Evolutionary conservation across 2,329 filamentous ascomycete genomes (phyloP).

Genomic region (Microdochium nivale): DNA sequence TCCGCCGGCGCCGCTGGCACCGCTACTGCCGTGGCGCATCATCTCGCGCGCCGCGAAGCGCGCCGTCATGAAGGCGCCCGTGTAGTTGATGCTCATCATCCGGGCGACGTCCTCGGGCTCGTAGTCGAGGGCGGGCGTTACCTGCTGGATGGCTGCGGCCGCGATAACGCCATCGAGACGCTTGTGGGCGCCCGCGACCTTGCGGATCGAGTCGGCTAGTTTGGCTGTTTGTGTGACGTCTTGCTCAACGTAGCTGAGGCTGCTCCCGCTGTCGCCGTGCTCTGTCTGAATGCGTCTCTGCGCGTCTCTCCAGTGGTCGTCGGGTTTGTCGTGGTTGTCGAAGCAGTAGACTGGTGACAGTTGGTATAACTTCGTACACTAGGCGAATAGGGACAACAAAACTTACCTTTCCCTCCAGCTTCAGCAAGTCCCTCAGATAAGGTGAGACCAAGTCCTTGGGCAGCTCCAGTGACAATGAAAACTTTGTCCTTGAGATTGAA

Average conservation of each 20-base stretch:
- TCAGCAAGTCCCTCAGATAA: slow-evolving; percentile 67
- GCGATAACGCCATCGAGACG: slow-evolving; percentile 62
- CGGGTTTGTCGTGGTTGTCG: slow-evolving; percentile 40
- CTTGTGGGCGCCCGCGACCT: slow-evolving; percentile 51
- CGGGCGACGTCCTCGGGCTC: slow-evolving; percentile 44
- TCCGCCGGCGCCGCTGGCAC: no score
- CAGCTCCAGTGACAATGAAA: slow-evolving; percentile 63
- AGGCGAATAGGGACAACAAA: slow-evolving; percentile 1
- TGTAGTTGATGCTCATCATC: slow-evolving; percentile 64
- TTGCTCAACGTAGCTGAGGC: slow-evolving; percentile 56
- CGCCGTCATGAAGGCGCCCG: slow-evolving; percentile 61
- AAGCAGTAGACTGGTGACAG: slow-evolving; percentile 42
- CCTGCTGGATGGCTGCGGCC: slow-evolving; percentile 60
- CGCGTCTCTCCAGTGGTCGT: slow-evolving; percentile 50
- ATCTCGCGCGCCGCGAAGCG: slow-evolving; percentile 61
- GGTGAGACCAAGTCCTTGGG: slow-evolving; percentile 63
- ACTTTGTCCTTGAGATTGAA: slow-evolving; percentile 62
- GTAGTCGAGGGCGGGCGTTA: slow-evolving; percentile 61
- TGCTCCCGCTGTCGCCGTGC: slow-evolving; percentile 53
- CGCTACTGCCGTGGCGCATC: slow-evolving; percentile 37
- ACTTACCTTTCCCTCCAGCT: slow-evolving; percentile 57
- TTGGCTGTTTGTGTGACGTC: slow-evolving; percentile 55
- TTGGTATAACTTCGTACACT: slow-evolving; percentile 14
- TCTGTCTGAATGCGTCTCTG: slow-evolving; percentile 39
- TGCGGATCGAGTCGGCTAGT: slow-evolving; percentile 48